A percentile compares a stretch with the other conserved stretches of the same genome.
Conservation (phyloP, 768 basidiomycete species). For the Piloderma croceum region DNA sequence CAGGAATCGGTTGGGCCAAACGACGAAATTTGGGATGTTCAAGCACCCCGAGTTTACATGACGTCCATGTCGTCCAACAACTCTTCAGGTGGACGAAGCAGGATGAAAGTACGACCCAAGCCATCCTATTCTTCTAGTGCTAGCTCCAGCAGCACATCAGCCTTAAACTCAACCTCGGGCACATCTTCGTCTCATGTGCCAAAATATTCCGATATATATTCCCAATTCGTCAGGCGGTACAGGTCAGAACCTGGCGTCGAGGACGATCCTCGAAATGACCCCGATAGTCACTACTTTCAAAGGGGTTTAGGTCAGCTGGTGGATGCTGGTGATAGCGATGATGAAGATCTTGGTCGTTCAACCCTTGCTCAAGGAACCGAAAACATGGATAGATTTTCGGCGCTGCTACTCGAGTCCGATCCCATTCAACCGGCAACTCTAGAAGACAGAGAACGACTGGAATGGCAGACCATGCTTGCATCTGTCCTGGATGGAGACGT, state of each 20-base stretch:
- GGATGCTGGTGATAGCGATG: slow-evolving; percentile 70
- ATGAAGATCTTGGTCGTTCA: slow-evolving; percentile 53
- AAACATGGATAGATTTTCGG: slow-evolving; percentile 45
- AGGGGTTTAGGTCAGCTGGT: slow-evolving; percentile 62
- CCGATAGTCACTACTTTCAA: slow-evolving; percentile 80
- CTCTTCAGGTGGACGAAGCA: slow-evolving; percentile 24
- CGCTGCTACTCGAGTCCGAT: slow-evolving; percentile 55
- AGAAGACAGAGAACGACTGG: slow-evolving; percentile 76
- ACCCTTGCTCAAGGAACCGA: slow-evolving; percentile 40
- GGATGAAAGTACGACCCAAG: slow-evolving; percentile 27
- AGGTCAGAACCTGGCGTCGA: slow-evolving; percentile 53
- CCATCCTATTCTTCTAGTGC: slow-evolving; percentile 24
- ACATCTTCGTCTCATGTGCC: slow-evolving; percentile 26
- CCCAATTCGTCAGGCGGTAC: slow-evolving; percentile 75
- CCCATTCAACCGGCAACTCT: slow-evolving; percentile 60
- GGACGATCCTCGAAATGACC: slow-evolving; percentile 71
- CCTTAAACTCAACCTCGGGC: no score
- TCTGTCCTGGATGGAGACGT: slow-evolving; percentile 94
- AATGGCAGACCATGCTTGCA: slow-evolving; percentile 94
- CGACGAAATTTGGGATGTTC: slow-evolving; percentile 44
- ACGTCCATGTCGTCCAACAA: slow-evolving; percentile 5
- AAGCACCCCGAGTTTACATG: slow-evolving; percentile 28
- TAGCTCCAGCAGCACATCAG: slow-evolving; percentile 13
- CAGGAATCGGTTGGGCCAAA: slow-evolving; percentile 46
- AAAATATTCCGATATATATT: slow-evolving; percentile 61